Percentiles rank a stretch among this genome's conserved stretches.
These are phyloP conservation scores for Betula pendula DNA, from an alignment of 306 rosid species.

Conservation along the genomic window DNA sequence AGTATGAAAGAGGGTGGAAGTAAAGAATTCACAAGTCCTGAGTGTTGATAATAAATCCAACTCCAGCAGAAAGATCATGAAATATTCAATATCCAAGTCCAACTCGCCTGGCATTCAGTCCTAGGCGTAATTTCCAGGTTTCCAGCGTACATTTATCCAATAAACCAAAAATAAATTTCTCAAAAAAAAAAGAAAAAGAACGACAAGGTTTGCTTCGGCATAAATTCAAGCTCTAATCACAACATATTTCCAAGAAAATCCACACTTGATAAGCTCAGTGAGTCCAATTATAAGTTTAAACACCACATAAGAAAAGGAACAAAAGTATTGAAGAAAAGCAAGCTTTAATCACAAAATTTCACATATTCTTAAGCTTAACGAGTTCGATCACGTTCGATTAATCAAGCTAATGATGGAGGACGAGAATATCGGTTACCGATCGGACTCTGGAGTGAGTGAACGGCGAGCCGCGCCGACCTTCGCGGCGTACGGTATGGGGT, in stretches of 20 bases:
- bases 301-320: background rate
- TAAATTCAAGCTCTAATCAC: background rate
- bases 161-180: background rate
- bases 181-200: background rate
- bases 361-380: background rate
- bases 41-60: background rate
- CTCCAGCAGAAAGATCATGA: background rate
- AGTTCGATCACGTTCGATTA: too few relatives aligned
- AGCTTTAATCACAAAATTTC: background rate
- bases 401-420: background rate
- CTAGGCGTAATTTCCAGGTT: background rate
- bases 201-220: background rate
- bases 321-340: background rate
- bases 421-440: conserved; percentile 49
- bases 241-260: background rate
- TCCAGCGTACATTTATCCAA: background rate
- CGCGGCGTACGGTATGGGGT: conserved; percentile 66
- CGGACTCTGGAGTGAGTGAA: conserved; percentile 54
- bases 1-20: background rate
- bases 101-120: too few relatives aligned
- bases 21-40: background rate
- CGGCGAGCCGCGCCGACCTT: conserved; percentile 51
- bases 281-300: background rate
- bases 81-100: background rate
- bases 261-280: background rate